Evolutionary conservation across 371 early-diverging fungal genomes (phyloP), one percentile per base, ranked within the genome.

Genomic region (Rhizomucor miehei): DNA sequence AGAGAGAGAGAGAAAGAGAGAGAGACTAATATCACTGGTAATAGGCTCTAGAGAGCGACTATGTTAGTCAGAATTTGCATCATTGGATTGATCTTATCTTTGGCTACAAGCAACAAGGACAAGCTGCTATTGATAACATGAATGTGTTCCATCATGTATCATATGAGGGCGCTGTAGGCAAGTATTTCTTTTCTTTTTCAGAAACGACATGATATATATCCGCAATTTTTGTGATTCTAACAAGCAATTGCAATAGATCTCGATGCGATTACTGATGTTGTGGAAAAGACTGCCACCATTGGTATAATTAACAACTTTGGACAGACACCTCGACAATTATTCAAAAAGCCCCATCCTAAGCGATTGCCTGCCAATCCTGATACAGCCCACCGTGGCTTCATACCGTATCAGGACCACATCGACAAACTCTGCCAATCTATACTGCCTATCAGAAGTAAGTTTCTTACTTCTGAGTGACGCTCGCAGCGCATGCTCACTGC

Each of bases 221-320:
- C n/a, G n/a, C n/a, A n/a, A n/a, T n/a, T n/a, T n/a, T n/a, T n/a
- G n/a, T n/a, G n/a, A n/a, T n/a, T n/a, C n/a, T n/a, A n/a, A n/a
- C n/a, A n/a, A n/a, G n/a, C n/a, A n/a, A n/a, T n/a, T n/a, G n/a
- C n/a, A n/a, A n/a, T 49, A 72, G 82, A 93, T 68, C 69, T 97
- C 50, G 94, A 95, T 60, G 67, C 85, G 1, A 89, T 95, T 40
- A 84, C 84, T 13, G 95, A 97, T 60, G 92, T 91, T 9, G 77
- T 93, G 6, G 95, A 94, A 63, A 87, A 89, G 48, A 86, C 92
- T 2, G 93, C 94, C 6, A 90, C 93, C 1, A 94, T 93, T 54
- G 93, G 92, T 57, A 89, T 89, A 54, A 97, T 97, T 53, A 87
- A 93, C 61, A 92, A 97, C 67, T 97, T 97, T 86, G 97, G 97